phyloP scores from a whole-genome alignment of 768 basidiomycete genomes.

The Tulasnella calospora region DNA sequence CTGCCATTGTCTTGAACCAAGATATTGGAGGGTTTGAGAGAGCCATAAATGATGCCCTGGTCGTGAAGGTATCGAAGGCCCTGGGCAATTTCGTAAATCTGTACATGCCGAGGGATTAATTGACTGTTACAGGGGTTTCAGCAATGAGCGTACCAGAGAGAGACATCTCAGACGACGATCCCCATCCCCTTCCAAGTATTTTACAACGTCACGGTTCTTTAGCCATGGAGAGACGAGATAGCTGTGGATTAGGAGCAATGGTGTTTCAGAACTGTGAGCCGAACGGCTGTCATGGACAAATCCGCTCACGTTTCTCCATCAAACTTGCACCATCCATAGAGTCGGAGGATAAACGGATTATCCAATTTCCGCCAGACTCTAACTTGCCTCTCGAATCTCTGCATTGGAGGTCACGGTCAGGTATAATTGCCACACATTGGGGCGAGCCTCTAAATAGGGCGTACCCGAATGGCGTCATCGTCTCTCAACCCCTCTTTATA shows the following conservation, averaged over 20 bases:
- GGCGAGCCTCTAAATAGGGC: background rate
- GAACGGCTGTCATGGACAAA: background rate
- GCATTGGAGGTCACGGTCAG: background rate
- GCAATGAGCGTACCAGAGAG: background rate
- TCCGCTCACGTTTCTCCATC: background rate
- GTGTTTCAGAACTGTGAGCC: background rate
- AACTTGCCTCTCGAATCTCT: slow-evolving; percentile 19
- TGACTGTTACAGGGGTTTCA: background rate
- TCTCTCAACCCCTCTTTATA: background rate
- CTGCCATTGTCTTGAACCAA: slow-evolving; percentile 5
- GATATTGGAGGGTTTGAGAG: slow-evolving; percentile 14
- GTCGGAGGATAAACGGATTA: background rate
- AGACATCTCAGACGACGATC: background rate
- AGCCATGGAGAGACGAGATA: slow-evolving; percentile 13
- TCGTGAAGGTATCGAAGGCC: slow-evolving; percentile 21
- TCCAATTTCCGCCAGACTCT: slow-evolving; percentile 11
- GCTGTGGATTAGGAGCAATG: background rate
- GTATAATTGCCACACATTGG: background rate
- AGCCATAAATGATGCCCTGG: slow-evolving; percentile 5
- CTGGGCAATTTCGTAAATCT: slow-evolving; percentile 10
- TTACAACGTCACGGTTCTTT: slow-evolving; percentile 4
- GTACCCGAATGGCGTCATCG: background rate
- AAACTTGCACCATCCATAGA: slow-evolving; percentile 12
- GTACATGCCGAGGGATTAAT: background rate
- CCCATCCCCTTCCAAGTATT: background rate